phyloP scores from a whole-genome alignment of 225 moss, liverwort and hornwort genomes.

The Pseudoscleropodium purum region DNA sequence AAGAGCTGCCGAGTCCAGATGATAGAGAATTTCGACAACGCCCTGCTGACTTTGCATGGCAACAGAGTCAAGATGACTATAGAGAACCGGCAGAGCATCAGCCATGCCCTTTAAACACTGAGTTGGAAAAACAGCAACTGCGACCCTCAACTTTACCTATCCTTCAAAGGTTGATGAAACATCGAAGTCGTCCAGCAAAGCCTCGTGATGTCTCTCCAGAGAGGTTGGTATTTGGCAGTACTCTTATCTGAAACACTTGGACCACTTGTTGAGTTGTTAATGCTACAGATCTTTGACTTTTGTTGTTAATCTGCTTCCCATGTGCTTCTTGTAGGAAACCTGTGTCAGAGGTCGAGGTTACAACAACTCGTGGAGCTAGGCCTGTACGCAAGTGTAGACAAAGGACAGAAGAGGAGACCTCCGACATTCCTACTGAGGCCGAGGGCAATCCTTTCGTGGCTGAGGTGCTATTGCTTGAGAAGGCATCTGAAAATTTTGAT shows the following conservation, averaged over 20 bases:
- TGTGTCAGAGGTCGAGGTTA: background rate
- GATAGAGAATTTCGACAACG: background rate
- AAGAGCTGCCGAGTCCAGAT: constrained; percentile 13
- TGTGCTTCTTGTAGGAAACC: constrained; percentile 13
- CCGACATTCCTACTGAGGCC: constrained; percentile 9
- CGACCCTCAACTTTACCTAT: constrained; percentile 52
- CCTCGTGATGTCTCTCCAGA: constrained; percentile 9
- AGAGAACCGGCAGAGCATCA: background rate
- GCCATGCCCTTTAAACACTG: background rate
- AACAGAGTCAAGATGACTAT: background rate
- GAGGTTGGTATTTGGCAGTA: constrained; percentile 16
- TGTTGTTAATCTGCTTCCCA: background rate
- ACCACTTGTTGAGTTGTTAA: background rate
- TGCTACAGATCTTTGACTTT: background rate
- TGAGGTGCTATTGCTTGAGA: constrained; percentile 33
- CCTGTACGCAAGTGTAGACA: constrained; percentile 26
- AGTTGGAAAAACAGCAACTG: constrained; percentile 14
- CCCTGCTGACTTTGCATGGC: background rate
- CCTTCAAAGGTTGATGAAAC: constrained; percentile 32
- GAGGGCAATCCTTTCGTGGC: constrained; percentile 49
- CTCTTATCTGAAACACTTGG: background rate
- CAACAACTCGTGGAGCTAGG: background rate
- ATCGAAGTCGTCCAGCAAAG: constrained; percentile 13
- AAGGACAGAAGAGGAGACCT: background rate
- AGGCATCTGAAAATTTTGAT: constrained; percentile 55